Evolutionary conservation across 129 eudicot species (phyloP).

Genomic region (Apium graveolens): DNA sequence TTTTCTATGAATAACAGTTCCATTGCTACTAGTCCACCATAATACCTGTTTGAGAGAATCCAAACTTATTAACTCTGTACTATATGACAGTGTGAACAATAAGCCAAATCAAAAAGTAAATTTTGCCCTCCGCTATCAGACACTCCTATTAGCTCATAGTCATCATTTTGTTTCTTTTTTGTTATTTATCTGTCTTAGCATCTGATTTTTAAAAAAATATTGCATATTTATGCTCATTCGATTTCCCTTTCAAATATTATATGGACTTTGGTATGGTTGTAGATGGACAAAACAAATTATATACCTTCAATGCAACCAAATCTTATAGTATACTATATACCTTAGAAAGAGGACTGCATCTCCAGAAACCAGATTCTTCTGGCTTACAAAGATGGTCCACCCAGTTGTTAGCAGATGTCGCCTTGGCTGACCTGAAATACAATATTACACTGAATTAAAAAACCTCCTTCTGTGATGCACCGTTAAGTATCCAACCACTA

Average conservation of each 20-base stretch:
- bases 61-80: not conserved
- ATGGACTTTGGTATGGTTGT: not conserved
- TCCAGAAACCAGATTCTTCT: conserved; percentile 78
- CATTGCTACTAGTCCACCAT: not conserved
- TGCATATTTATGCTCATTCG: not conserved
- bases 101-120: not conserved
- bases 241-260: not conserved
- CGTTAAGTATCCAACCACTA: conserved; percentile 14
- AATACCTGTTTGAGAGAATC: not conserved
- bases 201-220: not conserved
- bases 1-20: not conserved
- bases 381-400: conserved; percentile 95
- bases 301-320: not conserved
- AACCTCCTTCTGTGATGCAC: not conserved
- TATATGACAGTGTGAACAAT: not conserved
- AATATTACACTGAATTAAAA: not conserved
- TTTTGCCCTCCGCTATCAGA: not conserved
- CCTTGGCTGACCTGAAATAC: conserved; percentile 83
- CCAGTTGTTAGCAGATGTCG: conserved; percentile 97
- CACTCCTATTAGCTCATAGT: not conserved
- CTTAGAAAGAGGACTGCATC: conserved; percentile 96
- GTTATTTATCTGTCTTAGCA: not conserved
- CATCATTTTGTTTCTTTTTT: not conserved
- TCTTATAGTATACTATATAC: conserved; percentile 22
- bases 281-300: not conserved